Evolutionary conservation across 2,329 filamentous ascomycete genomes (phyloP).

Genomic region (Clonostachys chloroleuca): DNA sequence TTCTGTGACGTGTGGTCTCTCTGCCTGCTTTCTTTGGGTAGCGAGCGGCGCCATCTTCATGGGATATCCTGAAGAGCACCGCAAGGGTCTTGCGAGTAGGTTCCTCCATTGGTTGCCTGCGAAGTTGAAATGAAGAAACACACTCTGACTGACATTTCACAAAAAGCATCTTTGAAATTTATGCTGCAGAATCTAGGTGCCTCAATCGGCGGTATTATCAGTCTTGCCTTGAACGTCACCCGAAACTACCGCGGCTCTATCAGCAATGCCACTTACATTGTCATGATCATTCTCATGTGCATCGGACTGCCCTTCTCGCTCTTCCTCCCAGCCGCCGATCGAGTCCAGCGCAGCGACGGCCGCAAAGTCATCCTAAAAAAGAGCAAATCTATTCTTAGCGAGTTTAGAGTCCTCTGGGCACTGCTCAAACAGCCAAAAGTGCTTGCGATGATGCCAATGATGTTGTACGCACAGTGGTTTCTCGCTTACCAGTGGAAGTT

Average conservation of each 20-base stretch:
- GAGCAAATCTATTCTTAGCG: slow-evolving; percentile 5
- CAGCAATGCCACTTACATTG: slow-evolving; percentile 8
- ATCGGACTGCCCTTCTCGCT: slow-evolving; percentile 6
- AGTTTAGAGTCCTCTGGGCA: slow-evolving; percentile 4
- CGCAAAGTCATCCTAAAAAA: slow-evolving; percentile 2
- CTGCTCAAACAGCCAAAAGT: slow-evolving; percentile 4
- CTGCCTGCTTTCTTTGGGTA: slow-evolving; percentile 23
- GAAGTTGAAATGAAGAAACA: neutral
- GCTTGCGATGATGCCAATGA: neutral
- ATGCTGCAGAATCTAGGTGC: slow-evolving; percentile 1
- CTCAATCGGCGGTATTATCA: slow-evolving; percentile 20
- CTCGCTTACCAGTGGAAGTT: slow-evolving; percentile 9
- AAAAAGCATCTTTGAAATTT: neutral
- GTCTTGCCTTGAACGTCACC: slow-evolving; percentile 31
- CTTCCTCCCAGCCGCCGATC: slow-evolving; percentile 6
- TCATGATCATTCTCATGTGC: slow-evolving; percentile 10
- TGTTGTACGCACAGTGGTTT: slow-evolving; percentile 3
- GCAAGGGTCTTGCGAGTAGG: neutral
- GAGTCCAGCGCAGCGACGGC: slow-evolving; percentile 7
- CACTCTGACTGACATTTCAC: neutral
- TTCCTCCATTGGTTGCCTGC: neutral
- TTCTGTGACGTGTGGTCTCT: slow-evolving; percentile 26
- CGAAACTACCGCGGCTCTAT: slow-evolving; percentile 11
- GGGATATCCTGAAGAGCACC: neutral
- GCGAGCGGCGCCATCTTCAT: slow-evolving; percentile 1